phyloP scores from a whole-genome alignment of 805 yeast genomes.

The Candida nonsorbophila region DNA sequence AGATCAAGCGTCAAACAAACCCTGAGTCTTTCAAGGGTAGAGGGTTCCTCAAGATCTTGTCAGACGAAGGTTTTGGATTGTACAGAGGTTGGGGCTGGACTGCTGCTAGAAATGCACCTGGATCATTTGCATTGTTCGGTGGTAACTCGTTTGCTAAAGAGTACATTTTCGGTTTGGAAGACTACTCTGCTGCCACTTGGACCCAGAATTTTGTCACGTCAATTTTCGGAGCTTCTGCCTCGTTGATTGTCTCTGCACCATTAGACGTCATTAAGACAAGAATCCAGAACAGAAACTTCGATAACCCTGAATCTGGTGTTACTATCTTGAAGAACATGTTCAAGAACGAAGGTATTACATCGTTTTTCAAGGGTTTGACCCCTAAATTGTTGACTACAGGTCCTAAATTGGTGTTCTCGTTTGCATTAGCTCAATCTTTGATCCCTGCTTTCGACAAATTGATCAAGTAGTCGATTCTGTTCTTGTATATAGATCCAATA shows the following conservation, averaged over 20 bases:
- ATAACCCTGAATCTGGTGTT: conserved; percentile 90
- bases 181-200: conserved; percentile 92
- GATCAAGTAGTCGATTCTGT: conserved; percentile 24
- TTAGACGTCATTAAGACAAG: conserved; percentile 97
- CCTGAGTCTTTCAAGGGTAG: conserved; percentile 99
- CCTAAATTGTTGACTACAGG: conserved; percentile 97
- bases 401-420: conserved; percentile 96
- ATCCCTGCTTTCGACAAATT: conserved; percentile 91
- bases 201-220: conserved; percentile 90
- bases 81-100: conserved; percentile 99
- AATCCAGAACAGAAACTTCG: conserved; percentile 94
- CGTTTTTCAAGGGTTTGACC: conserved; percentile 94
- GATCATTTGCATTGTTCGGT: conserved; percentile 95
- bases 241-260: conserved; percentile 95
- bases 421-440: conserved; percentile 94
- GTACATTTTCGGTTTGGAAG: conserved; percentile 79
- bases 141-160: conserved; percentile 99
- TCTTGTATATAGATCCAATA: conserved; percentile 3
- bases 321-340: conserved; percentile 90
- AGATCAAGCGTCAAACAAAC: conserved; percentile 98
- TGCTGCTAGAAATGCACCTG: conserved; percentile 99
- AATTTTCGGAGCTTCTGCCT: conserved; percentile 93
- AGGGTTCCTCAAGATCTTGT: conserved; percentile 80
- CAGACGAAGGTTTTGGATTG: conserved; percentile 89
- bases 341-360: conserved; percentile 80